Conservation (phyloP, 352 stramenopile species). For the Phytophthora sp. region DNA sequence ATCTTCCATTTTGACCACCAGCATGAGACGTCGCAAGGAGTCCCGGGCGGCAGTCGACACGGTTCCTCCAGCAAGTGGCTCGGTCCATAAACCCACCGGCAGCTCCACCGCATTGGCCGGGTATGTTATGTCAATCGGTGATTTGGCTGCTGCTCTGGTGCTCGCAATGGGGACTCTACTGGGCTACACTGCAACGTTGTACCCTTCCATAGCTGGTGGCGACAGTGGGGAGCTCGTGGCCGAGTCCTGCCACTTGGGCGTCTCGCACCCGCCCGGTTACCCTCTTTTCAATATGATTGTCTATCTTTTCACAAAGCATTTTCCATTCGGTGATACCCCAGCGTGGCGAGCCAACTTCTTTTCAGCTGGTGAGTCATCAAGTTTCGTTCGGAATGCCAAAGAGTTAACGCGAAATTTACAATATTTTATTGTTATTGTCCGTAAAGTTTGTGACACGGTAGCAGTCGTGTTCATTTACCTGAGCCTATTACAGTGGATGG, state of each 20-base stretch:
- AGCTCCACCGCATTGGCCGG: background rate
- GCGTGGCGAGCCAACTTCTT: constrained; percentile 92
- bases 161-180: constrained; percentile 39
- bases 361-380: constrained; percentile 67
- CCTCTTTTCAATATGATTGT: constrained; percentile 93
- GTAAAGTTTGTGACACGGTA: constrained; percentile 61
- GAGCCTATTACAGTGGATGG: constrained; percentile 59
- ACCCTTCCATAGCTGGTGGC: constrained; percentile 87
- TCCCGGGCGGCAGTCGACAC: constrained; percentile 10
- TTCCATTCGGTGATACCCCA: constrained; percentile 42
- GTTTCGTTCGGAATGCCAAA: constrained; percentile 1
- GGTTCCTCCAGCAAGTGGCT: background rate
- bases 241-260: constrained; percentile 93
- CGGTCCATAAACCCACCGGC: background rate
- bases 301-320: constrained; percentile 55
- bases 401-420: background rate
- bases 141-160: constrained; percentile 12
- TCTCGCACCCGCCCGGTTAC: constrained; percentile 95
- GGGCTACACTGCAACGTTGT: constrained; percentile 84
- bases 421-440: constrained; percentile 1
- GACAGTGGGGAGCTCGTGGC: constrained; percentile 94
- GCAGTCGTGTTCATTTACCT: constrained; percentile 62
- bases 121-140: constrained; percentile 14
- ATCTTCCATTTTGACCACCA: constrained; percentile 35
- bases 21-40: constrained; percentile 35